Conservation (phyloP, 2,329 filamentous ascomycete species). For the Colletotrichum orchidophilum region DNA sequence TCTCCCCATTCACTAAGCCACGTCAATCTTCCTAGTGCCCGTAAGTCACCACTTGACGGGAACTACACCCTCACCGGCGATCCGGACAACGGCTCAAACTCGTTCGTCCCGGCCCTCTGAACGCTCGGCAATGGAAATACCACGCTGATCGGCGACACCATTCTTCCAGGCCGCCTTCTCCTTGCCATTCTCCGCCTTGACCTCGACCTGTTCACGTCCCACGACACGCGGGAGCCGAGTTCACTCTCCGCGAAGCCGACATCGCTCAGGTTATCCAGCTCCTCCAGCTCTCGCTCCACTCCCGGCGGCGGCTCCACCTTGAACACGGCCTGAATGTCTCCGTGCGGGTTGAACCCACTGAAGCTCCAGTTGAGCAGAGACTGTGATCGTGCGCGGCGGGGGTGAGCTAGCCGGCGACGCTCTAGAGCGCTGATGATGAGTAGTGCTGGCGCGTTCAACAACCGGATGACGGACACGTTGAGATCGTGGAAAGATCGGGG, state of each 20-base stretch:
- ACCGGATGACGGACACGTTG: constrained; percentile 72
- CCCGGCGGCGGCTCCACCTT: constrained; percentile 63
- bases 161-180: constrained; percentile 13
- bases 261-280: constrained; percentile 32
- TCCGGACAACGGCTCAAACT: constrained; percentile 23
- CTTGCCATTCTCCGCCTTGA: constrained; percentile 12
- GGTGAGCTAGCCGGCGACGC: constrained; percentile 52
- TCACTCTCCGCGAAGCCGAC: constrained; percentile 28
- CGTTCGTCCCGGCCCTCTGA: constrained; percentile 9
- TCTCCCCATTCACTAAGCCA: background rate
- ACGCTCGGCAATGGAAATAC: constrained; percentile 29
- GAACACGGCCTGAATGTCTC: constrained; percentile 68
- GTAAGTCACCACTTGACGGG: background rate
- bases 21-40: background rate
- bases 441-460: constrained; percentile 71
- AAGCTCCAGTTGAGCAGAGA: constrained; percentile 34
- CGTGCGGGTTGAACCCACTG: constrained; percentile 60
- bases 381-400: constrained; percentile 54
- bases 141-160: constrained; percentile 28
- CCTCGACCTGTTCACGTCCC: constrained; percentile 3
- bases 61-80: background rate
- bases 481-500: constrained; percentile 76
- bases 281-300: constrained; percentile 43
- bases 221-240: constrained; percentile 1
- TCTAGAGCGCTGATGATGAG: constrained; percentile 70